Percentiles rank a stretch among this genome's conserved stretches.
Conservation (phyloP, 2,329 filamentous ascomycete genomes). For the Pseudocercospora musae region DNA sequence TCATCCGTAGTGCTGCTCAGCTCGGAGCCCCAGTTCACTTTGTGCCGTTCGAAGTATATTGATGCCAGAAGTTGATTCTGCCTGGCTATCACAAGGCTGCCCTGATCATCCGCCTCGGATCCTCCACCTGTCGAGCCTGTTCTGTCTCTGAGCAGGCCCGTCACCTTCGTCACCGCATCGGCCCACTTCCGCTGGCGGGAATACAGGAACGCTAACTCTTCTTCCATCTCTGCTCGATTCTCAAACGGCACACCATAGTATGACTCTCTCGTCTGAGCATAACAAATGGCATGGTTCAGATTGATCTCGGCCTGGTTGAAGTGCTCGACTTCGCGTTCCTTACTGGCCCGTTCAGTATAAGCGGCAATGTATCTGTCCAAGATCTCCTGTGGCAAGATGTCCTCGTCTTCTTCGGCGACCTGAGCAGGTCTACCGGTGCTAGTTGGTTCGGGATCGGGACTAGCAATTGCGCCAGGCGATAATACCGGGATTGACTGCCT, state of each 20-base stretch:
- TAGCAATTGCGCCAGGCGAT: background rate
- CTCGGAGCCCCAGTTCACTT: slow-evolving; percentile 3
- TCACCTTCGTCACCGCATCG: slow-evolving; percentile 21
- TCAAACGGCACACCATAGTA: slow-evolving; percentile 19
- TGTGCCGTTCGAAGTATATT: slow-evolving; percentile 22
- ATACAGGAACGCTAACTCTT: slow-evolving; percentile 20
- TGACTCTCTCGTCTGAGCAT: slow-evolving; percentile 15
- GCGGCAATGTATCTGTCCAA: slow-evolving; percentile 14
- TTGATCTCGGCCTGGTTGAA: slow-evolving; percentile 24
- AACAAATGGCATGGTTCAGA: slow-evolving; percentile 17
- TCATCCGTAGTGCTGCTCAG: slow-evolving; percentile 13
- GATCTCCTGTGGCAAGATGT: slow-evolving; percentile 14
- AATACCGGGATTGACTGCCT: background rate
- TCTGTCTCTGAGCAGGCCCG: slow-evolving; percentile 17
- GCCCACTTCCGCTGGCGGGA: slow-evolving; percentile 23
- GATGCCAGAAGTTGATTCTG: slow-evolving; percentile 24
- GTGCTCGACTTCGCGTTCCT: slow-evolving; percentile 14
- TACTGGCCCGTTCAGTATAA: slow-evolving; percentile 13
- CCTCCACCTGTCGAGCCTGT: background rate
- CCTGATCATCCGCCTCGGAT: background rate
- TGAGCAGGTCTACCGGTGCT: background rate
- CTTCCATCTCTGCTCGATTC: slow-evolving; percentile 16
- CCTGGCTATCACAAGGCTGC: slow-evolving; percentile 13
- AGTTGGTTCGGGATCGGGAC: background rate
- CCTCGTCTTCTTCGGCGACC: slow-evolving; percentile 5